Evolutionary conservation across 2,329 filamentous ascomycete genomes (phyloP).

Genomic region (Alternaria dauci): DNA sequence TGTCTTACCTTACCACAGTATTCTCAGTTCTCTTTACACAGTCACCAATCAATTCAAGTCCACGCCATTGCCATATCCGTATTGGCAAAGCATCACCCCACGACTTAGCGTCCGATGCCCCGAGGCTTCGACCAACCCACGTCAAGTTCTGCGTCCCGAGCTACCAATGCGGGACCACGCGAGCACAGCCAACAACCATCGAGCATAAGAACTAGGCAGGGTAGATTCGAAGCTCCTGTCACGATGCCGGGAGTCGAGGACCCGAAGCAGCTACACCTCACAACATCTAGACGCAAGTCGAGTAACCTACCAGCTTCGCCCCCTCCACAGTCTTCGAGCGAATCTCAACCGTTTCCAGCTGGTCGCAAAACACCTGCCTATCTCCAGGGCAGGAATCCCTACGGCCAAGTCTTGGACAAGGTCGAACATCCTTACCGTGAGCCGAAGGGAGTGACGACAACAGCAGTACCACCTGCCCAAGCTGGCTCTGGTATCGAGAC

Average conservation of each 20-base stretch:
- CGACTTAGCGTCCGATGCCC: constrained; percentile 29
- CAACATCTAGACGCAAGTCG: constrained; percentile 16
- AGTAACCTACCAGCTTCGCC: constrained; percentile 16
- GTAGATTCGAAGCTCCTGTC: constrained; percentile 18
- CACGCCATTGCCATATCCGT: not conserved
- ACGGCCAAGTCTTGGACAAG: constrained; percentile 40
- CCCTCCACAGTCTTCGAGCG: constrained; percentile 11
- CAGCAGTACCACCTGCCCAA: constrained; percentile 29
- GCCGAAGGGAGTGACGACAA: constrained; percentile 3
- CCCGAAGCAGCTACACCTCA: constrained; percentile 12
- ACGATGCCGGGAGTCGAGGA: constrained; percentile 7
- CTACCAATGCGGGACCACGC: constrained; percentile 16
- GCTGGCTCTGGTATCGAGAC: constrained; percentile 30
- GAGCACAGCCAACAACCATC: constrained; percentile 23
- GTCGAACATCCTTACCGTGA: constrained; percentile 34
- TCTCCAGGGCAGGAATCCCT: constrained; percentile 44
- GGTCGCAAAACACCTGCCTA: constrained; percentile 38
- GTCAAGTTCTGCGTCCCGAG: constrained; percentile 28
- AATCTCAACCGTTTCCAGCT: constrained; percentile 11
- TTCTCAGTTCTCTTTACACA: constrained; percentile 5
- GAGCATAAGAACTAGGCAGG: constrained; percentile 19
- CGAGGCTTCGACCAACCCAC: constrained; percentile 30
- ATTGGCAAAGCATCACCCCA: not conserved
- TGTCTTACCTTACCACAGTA: not conserved
- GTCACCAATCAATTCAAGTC: not conserved